These are phyloP conservation scores for Parathielavia hyrcaniae DNA, from an alignment of 495 filamentous ascomycete genomes.

Conservation along the genomic window DNA sequence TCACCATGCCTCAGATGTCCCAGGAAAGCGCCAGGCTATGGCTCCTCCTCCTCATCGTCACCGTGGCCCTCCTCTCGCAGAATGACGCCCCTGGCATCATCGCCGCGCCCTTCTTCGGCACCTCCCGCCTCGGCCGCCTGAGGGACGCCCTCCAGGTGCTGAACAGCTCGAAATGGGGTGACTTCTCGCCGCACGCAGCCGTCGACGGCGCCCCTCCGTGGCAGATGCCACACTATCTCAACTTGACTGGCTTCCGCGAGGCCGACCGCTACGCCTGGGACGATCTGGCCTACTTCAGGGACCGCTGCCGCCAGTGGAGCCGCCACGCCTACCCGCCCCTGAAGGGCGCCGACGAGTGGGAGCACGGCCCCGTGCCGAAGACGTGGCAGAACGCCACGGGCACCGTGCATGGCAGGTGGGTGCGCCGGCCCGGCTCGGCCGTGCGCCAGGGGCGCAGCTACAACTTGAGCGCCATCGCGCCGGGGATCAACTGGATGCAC, in stretches of 20 bases:
- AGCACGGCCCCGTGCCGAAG: slow-evolving; percentile 39
- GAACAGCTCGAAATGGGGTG: slow-evolving; percentile 66
- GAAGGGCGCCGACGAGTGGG: slow-evolving; percentile 29
- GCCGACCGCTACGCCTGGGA: slow-evolving; percentile 72
- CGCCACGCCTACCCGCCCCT: slow-evolving; percentile 34
- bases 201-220: slow-evolving; percentile 23
- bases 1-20: slow-evolving; percentile 33
- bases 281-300: slow-evolving; percentile 46
- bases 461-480: slow-evolving; percentile 45
- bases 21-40: slow-evolving; percentile 38
- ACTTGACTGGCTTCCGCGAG: slow-evolving; percentile 67
- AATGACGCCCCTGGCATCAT: slow-evolving; percentile 38
- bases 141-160: slow-evolving; percentile 57
- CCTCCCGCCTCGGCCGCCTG: slow-evolving; percentile 42
- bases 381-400: slow-evolving; percentile 81
- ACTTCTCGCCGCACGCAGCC: slow-evolving; percentile 52
- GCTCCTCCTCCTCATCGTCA: slow-evolving; percentile 40
- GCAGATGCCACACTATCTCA: slow-evolving; percentile 54
- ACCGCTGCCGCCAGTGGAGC: slow-evolving; percentile 42
- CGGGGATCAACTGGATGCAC: slow-evolving; percentile 37
- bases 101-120: slow-evolving; percentile 34
- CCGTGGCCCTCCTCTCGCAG: slow-evolving; percentile 39
- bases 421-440: slow-evolving; percentile 46
- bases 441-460: slow-evolving; percentile 35
- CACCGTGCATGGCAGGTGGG: slow-evolving; percentile 68